phyloP scores from a whole-genome alignment of 1,139 yeast species.

The Suhomyces ambrosiae region DNA sequence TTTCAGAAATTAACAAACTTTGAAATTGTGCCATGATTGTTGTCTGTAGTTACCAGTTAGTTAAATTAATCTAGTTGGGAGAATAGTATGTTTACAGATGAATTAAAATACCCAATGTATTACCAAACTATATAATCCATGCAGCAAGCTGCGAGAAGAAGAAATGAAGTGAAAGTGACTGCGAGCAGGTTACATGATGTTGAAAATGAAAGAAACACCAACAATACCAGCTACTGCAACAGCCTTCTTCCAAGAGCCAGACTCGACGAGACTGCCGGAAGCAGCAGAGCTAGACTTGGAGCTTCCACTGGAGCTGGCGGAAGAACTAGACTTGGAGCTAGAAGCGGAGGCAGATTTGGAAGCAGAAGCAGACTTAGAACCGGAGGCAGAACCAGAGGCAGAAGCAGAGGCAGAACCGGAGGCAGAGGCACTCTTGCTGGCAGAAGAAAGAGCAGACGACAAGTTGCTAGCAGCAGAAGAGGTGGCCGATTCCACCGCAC shows the following conservation, averaged over 20 bases:
- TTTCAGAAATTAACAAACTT: too few relatives aligned
- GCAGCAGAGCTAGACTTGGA: constrained; percentile 16
- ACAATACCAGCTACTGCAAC: constrained; percentile 41
- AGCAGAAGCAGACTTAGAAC: constrained; percentile 9
- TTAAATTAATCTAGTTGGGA: too few relatives aligned
- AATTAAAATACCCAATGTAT: too few relatives aligned
- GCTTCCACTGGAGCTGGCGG: constrained; percentile 15
- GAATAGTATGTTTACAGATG: too few relatives aligned
- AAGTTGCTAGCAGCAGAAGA: constrained; percentile 7
- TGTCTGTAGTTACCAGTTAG: too few relatives aligned
- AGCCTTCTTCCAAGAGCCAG: constrained; percentile 45
- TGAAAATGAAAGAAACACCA: constrained; percentile 41
- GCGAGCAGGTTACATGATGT: constrained; percentile 28
- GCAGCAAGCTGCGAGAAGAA: constrained; percentile 3
- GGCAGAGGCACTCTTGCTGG: constrained; percentile 2
- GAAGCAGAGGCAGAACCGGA: constrained; percentile 5
- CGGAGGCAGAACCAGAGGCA: constrained; percentile 13
- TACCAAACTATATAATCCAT: background rate
- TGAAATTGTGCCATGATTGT: too few relatives aligned
- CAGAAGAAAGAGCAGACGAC: constrained; percentile 3
- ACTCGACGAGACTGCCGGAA: constrained; percentile 18
- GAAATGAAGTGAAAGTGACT: constrained; percentile 10
- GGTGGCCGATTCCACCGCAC: constrained; percentile 4
- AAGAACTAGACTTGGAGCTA: constrained; percentile 14
- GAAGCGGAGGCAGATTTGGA: constrained; percentile 10